A percentile compares a stretch with the other conserved stretches of the same genome.
phyloP scores from a whole-genome alignment of 495 filamentous ascomycete species.

The Penicillium turbatum region DNA sequence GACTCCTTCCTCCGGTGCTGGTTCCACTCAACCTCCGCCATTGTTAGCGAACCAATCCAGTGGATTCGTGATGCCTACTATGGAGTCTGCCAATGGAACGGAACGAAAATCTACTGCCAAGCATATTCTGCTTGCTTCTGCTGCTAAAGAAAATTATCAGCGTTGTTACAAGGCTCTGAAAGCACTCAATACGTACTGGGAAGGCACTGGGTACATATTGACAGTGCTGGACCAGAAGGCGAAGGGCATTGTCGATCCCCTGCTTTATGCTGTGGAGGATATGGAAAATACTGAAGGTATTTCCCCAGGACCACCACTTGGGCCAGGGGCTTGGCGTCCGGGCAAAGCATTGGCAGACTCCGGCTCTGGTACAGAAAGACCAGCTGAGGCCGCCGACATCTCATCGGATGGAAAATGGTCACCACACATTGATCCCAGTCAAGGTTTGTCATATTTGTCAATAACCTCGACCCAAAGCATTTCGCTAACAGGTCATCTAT shows the following conservation, averaged over 20 bases:
- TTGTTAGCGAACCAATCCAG: conserved; percentile 38
- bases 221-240: conserved; percentile 83
- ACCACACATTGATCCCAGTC: conserved; percentile 47
- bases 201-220: conserved; percentile 79
- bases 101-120: conserved; percentile 54
- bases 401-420: conserved; percentile 36
- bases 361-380: conserved; percentile 21
- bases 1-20: conserved; percentile 32
- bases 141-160: conserved; percentile 75
- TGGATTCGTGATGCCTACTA: conserved; percentile 39
- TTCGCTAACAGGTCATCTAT: conserved; percentile 15
- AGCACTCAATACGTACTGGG: conserved; percentile 74
- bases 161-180: conserved; percentile 76
- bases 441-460: conserved; percentile 39
- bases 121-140: conserved; percentile 68
- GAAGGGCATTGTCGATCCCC: conserved; percentile 75
- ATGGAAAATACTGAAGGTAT: conserved; percentile 58
- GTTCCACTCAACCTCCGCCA: conserved; percentile 29
- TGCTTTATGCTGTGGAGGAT: conserved; percentile 73
- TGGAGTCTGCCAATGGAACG: conserved; percentile 30
- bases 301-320: conserved; percentile 36
- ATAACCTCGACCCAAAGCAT: conserved; percentile 25
- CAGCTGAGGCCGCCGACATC: conserved; percentile 24
- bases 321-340: conserved; percentile 43
- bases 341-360: conserved; percentile 23